Percentiles rank a stretch among this genome's conserved stretches.
Conservation (phyloP, 2,329 filamentous ascomycete species). For the Byssothecium circinans region DNA sequence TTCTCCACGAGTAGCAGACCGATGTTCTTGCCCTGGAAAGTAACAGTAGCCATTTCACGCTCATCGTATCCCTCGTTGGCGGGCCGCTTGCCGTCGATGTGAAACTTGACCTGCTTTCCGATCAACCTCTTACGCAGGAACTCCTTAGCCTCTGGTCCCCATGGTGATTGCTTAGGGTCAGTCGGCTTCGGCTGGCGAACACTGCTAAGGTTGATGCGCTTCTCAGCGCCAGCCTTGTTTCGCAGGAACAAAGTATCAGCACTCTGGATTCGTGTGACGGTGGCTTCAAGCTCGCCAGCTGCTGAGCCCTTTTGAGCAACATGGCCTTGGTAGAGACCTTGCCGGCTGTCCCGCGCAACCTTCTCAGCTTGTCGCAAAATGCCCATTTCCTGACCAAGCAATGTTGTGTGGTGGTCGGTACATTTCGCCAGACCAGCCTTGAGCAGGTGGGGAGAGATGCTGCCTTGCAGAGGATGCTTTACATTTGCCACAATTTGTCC, state of each 20-base stretch:
- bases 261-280: slow-evolving; percentile 80
- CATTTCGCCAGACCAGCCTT: slow-evolving; percentile 88
- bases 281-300: slow-evolving; percentile 72
- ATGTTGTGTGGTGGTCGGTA: slow-evolving; percentile 92
- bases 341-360: slow-evolving; percentile 72
- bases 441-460: slow-evolving; percentile 88
- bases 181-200: slow-evolving; percentile 88
- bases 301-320: slow-evolving; percentile 65
- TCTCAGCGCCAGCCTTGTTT: slow-evolving; percentile 82
- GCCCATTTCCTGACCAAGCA: slow-evolving; percentile 88
- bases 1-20: slow-evolving; percentile 84
- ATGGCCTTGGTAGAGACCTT: slow-evolving; percentile 80
- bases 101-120: slow-evolving; percentile 90
- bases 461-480: slow-evolving; percentile 79
- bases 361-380: slow-evolving; percentile 83
- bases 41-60: slow-evolving; percentile 89
- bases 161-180: slow-evolving; percentile 84
- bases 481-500: slow-evolving; percentile 87
- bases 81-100: slow-evolving; percentile 86
- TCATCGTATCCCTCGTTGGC: slow-evolving; percentile 90
- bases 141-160: slow-evolving; percentile 92
- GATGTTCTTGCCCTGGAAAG: slow-evolving; percentile 82
- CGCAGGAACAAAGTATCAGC: slow-evolving; percentile 88
- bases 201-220: slow-evolving; percentile 89
- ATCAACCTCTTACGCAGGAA: slow-evolving; percentile 92